Evolutionary conservation across 73 alveolate species (phyloP).

Genomic region (Blepharisma japonicum): DNA sequence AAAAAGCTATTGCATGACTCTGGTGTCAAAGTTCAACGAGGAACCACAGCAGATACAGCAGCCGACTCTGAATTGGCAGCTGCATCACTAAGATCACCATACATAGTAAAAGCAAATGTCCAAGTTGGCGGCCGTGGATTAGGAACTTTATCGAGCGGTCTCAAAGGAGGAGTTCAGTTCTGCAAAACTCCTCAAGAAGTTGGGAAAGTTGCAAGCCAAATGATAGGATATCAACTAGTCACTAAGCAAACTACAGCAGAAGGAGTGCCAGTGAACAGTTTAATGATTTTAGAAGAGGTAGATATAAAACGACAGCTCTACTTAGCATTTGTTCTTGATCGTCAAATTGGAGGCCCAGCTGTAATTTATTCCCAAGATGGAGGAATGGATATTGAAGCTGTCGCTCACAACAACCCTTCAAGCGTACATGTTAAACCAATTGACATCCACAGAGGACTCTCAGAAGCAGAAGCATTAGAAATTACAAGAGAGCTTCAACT

Average conservation of each 20-base stretch:
- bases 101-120: constrained; percentile 46
- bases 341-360: constrained; percentile 65
- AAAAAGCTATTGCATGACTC: constrained; percentile 58
- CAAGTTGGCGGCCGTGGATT: constrained; percentile 65
- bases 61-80: not conserved
- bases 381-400: constrained; percentile 82
- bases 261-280: constrained; percentile 71
- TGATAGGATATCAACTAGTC: constrained; percentile 76
- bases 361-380: constrained; percentile 64
- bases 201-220: constrained; percentile 52
- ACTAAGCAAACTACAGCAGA: constrained; percentile 42
- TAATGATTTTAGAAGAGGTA: constrained; percentile 78
- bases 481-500: constrained; percentile 35
- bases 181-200: constrained; percentile 71
- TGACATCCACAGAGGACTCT: constrained; percentile 50
- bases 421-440: constrained; percentile 58
- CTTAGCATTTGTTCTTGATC: constrained; percentile 66
- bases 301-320: constrained; percentile 64
- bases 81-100: not conserved
- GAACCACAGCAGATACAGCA: constrained; percentile 35
- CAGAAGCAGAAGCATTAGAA: constrained; percentile 52
- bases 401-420: constrained; percentile 71
- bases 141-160: constrained; percentile 61
- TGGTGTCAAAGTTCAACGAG: constrained; percentile 65
- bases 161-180: constrained; percentile 79